Conservation (phyloP, 192 early-diverging fungal species). For the Spizellomyces punctatus region DNA sequence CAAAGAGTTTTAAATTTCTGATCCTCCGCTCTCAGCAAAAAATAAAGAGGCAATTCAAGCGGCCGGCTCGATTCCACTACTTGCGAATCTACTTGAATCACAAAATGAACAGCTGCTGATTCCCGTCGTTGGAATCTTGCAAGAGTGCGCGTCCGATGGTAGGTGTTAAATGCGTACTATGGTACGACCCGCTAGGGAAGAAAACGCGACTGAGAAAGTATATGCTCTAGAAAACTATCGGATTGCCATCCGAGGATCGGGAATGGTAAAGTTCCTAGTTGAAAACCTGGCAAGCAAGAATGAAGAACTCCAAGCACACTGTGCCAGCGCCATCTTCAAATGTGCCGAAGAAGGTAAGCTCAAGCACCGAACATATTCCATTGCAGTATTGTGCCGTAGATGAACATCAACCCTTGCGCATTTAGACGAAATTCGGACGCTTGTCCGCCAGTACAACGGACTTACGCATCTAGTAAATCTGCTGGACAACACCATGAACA, state of each 20-base stretch:
- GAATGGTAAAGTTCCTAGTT: slow-evolving; percentile 67
- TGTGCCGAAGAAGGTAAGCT: slow-evolving; percentile 64
- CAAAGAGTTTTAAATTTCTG: background rate
- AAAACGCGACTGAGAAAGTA: background rate
- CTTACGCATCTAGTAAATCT: slow-evolving; percentile 57
- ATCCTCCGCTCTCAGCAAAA: slow-evolving; percentile 32
- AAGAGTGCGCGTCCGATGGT: slow-evolving; percentile 65
- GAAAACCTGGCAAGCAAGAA: slow-evolving; percentile 63
- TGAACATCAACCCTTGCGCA: slow-evolving; percentile 1
- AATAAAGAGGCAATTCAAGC: slow-evolving; percentile 67
- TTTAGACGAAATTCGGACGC: slow-evolving; percentile 57
- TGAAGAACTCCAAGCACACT: slow-evolving; percentile 64
- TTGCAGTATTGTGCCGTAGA: background rate
- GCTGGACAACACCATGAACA: slow-evolving; percentile 61
- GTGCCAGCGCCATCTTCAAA: slow-evolving; percentile 67
- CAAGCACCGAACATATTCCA: background rate
- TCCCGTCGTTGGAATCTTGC: slow-evolving; percentile 65
- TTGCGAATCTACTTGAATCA: slow-evolving; percentile 60
- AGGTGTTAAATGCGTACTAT: background rate
- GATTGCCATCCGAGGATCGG: slow-evolving; percentile 56
- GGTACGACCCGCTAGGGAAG: background rate
- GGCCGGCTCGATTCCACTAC: slow-evolving; percentile 60
- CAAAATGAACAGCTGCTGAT: slow-evolving; percentile 62
- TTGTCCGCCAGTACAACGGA: slow-evolving; percentile 59
- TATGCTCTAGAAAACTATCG: slow-evolving; percentile 52